Percentiles rank a stretch among this genome's conserved stretches.
Evolutionary conservation across 1,284 basidiomycete species (phyloP).

Genomic region (Cystobasidium slooffiae): DNA sequence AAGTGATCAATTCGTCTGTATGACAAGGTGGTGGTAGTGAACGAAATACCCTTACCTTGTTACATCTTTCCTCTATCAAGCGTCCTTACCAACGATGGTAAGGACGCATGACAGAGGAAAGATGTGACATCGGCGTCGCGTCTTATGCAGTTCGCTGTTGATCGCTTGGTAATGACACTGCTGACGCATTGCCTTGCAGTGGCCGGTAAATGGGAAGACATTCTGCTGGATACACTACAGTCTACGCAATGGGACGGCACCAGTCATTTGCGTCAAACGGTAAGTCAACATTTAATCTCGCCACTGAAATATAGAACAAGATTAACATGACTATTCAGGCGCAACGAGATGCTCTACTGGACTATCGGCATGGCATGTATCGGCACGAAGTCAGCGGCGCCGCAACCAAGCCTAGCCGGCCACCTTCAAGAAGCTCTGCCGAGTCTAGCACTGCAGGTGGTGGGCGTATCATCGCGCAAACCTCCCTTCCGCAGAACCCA

Average conservation of each 20-base stretch:
- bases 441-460: not conserved
- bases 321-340: not conserved
- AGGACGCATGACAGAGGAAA: too few species aligned
- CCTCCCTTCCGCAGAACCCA: too few species aligned
- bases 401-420: not conserved
- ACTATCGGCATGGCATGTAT: conserved; percentile 10
- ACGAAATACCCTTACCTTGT: too few species aligned
- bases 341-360: conserved; percentile 6
- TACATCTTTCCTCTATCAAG: too few species aligned
- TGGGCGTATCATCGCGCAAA: not conserved
- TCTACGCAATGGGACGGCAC: not conserved
- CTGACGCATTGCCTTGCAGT: not conserved
- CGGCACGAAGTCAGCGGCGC: conserved; percentile 6
- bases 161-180: not conserved
- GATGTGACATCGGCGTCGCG: too few species aligned
- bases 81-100: too few species aligned
- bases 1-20: not conserved
- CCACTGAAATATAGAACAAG: not conserved
- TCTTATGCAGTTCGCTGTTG: too few species aligned
- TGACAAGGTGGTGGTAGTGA: too few species aligned
- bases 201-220: conserved; percentile 6
- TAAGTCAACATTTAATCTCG: not conserved
- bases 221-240: not conserved
- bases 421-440: not conserved
- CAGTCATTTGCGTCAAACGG: conserved; percentile 1